Conservation (phyloP, 2,329 filamentous ascomycete genomes). For the Colletotrichum cordylinicola region DNA sequence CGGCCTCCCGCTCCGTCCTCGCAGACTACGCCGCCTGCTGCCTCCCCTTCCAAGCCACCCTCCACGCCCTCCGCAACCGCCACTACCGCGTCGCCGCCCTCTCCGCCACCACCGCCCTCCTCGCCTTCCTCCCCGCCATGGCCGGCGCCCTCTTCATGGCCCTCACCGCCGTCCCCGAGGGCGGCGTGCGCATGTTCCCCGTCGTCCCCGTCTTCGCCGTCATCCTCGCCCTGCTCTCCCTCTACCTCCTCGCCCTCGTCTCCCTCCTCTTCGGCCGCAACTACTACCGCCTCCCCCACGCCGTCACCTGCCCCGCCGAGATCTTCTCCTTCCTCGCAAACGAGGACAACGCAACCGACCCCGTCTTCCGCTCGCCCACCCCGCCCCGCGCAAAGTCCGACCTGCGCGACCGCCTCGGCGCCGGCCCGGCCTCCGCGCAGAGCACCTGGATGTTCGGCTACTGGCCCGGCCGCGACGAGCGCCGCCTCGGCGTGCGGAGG, state of each 20-base stretch:
- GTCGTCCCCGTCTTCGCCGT: constrained; percentile 76
- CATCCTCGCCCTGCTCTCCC: constrained; percentile 71
- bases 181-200: constrained; percentile 70
- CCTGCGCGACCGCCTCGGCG: constrained; percentile 44
- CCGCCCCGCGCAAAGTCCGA: constrained; percentile 73
- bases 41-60: constrained; percentile 64
- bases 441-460: constrained; percentile 59
- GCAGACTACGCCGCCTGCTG: constrained; percentile 74
- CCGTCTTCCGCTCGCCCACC: constrained; percentile 72
- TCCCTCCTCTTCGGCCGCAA: constrained; percentile 66
- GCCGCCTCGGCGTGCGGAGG: constrained; percentile 37
- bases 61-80: constrained; percentile 62
- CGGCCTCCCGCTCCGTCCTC: constrained; percentile 68
- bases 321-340: constrained; percentile 79
- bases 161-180: constrained; percentile 52
- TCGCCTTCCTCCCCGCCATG: constrained; percentile 69
- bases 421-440: constrained; percentile 50
- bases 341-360: constrained; percentile 73
- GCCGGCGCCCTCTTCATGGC: constrained; percentile 77
- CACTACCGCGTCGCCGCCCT: constrained; percentile 71
- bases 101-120: constrained; percentile 64
- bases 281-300: constrained; percentile 73
- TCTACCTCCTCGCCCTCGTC: constrained; percentile 72
- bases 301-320: constrained; percentile 75
- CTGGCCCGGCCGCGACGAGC: constrained; percentile 35